Conservation (phyloP, 768 basidiomycete species). For the Leccinum imitatum region DNA sequence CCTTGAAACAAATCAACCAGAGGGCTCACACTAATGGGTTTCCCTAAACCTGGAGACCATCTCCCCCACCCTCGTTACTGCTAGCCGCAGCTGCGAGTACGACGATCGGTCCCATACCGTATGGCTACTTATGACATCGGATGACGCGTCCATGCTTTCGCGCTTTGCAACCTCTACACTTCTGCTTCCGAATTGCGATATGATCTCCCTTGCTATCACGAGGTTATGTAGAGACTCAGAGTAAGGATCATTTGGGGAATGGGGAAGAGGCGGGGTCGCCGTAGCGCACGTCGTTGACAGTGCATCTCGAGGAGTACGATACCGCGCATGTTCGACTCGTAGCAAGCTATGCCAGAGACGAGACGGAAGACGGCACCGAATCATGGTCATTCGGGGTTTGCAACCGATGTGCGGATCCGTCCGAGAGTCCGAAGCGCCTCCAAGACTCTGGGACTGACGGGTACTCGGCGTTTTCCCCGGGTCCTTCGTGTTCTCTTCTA, state of each 20-base stretch:
- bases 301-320: not conserved
- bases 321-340: too few relatives aligned
- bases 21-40: not conserved
- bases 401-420: not conserved
- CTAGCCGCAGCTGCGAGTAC: not conserved
- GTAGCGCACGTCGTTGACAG: not conserved
- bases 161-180: not conserved
- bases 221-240: not conserved
- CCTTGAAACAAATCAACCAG: not conserved
- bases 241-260: not conserved
- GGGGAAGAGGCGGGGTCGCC: not conserved
- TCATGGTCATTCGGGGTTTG: not conserved
- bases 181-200: not conserved
- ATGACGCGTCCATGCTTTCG: not conserved
- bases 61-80: not conserved
- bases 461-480: not conserved
- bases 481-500: not conserved
- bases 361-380: not conserved
- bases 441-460: not conserved
- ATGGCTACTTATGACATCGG: not conserved
- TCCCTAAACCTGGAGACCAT: not conserved
- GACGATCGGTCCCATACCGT: not conserved
- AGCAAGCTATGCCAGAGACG: not conserved
- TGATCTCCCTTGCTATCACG: not conserved
- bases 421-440: slow-evolving; percentile 5